Evolutionary conservation across 2,329 filamentous ascomycete species (phyloP), one percentile per base, ranked within the genome.

Genomic region (Niveomyces coronatus): DNA sequence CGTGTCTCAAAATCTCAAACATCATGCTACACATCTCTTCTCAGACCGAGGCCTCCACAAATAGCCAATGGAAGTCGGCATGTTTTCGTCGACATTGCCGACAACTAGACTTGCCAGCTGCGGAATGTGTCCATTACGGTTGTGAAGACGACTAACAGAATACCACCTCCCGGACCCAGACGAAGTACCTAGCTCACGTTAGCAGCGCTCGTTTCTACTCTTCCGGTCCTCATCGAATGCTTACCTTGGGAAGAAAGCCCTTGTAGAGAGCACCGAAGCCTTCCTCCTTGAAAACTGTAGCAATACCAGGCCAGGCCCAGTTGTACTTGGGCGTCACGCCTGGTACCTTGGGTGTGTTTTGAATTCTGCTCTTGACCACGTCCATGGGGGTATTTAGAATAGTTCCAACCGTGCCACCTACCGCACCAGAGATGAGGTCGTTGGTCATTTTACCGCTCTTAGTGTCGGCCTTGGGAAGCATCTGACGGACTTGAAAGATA

Each of bases 291-390:
- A 86, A 79, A 44, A 98, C 85, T 7, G 85, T 91, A 40, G 74
- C 80, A 35, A 95, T 70, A 16, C 86, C 79, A 32, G 86, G 85
- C 76, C 81, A 94, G 22, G 91, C 91, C 91, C 91, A 98, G 75
- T 96, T 95, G 70, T 98, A 98, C 74, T 98, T 98, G 56, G 85
- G 85, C 16, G 78, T 65, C 38, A 75, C 70, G 5, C 91, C 91
- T n/a, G 82, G 60, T 27, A 94, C 67, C 70, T 84, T 89, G 48
- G 84, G 72, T 40, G 77, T 86, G 67, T 98, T 98, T 65, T 98
- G 91, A 50, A 98, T 98, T 46, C 91, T 82, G 48, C 85, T 93
- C 76, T 98, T 98, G 66, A 96, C 88, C 15, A 96, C 89, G 55
- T 96, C 88, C 77, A 94, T 80, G 41, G 88, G 87, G 3, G 89